Conservation (phyloP, 2,329 filamentous ascomycete species). For the Tolypocladium inflatum region DNA sequence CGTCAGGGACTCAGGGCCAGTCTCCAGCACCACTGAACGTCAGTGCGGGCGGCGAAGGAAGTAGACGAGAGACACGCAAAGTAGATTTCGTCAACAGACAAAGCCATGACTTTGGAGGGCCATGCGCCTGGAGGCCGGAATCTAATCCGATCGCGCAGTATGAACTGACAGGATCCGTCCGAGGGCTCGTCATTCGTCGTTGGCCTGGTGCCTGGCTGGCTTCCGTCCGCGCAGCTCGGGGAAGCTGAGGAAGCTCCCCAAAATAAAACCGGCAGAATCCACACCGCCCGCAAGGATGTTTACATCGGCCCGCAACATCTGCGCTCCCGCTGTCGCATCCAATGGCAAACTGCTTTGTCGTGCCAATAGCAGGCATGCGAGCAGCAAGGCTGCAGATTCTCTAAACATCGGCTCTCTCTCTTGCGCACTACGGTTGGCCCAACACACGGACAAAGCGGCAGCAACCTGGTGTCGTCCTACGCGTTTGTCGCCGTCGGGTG, state of each 20-base stretch:
- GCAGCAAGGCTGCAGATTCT: slow-evolving; percentile 23
- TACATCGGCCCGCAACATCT: slow-evolving; percentile 15
- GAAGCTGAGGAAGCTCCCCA: slow-evolving; percentile 1
- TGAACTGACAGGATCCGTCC: background rate
- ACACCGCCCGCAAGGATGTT: slow-evolving; percentile 21
- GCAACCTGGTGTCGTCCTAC: background rate
- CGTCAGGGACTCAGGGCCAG: background rate
- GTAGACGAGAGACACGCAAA: background rate
- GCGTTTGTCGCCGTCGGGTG: background rate
- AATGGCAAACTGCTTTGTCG: slow-evolving; percentile 8
- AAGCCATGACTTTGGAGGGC: background rate
- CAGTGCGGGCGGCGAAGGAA: background rate
- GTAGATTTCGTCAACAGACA: background rate
- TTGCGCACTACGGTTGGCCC: background rate
- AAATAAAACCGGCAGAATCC: slow-evolving; percentile 20
- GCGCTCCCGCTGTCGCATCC: slow-evolving; percentile 10
- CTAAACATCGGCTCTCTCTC: slow-evolving; percentile 7
- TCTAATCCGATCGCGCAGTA: background rate
- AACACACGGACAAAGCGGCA: slow-evolving; percentile 9
- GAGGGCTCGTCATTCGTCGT: background rate
- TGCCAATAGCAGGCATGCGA: slow-evolving; percentile 11
- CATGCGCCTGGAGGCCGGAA: too few relatives aligned
- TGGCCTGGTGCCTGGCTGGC: background rate
- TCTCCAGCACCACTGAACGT: background rate
- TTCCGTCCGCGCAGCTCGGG: too few relatives aligned